These are phyloP conservation scores for Aureobasidium sp. DNA, from an alignment of 2,329 filamentous ascomycete genomes.

Conservation along the genomic window DNA sequence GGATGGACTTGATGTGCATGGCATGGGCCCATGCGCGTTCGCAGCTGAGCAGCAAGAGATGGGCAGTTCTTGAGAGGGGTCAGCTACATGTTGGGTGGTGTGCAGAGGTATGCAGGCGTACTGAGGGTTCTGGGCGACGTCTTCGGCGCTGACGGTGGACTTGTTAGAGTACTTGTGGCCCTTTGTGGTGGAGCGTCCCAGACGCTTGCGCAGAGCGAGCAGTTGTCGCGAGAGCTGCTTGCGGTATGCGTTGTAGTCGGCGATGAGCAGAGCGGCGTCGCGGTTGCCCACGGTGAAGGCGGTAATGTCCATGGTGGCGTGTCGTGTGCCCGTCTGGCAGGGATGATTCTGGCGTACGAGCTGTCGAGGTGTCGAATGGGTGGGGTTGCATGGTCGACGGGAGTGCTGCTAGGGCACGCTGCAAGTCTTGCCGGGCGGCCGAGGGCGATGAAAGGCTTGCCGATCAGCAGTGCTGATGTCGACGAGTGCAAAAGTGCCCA, in stretches of 20 bases:
- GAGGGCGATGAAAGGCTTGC: neutral
- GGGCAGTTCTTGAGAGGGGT: slow-evolving; percentile 51
- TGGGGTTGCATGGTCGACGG: neutral
- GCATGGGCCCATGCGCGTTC: slow-evolving; percentile 94
- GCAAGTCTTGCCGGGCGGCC: neutral
- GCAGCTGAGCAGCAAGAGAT: slow-evolving; percentile 72
- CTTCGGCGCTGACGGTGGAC: slow-evolving; percentile 59
- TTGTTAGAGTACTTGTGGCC: slow-evolving; percentile 76
- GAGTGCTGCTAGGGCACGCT: neutral
- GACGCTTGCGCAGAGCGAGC: slow-evolving; percentile 72
- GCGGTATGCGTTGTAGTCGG: slow-evolving; percentile 82
- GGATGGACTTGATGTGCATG: slow-evolving; percentile 83
- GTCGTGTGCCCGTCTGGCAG: neutral
- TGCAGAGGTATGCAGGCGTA: slow-evolving; percentile 38
- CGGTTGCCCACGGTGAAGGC: slow-evolving; percentile 69
- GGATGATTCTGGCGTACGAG: neutral
- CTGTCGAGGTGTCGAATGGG: neutral
- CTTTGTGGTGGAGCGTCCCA: slow-evolving; percentile 74
- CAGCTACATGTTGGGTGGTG: neutral
- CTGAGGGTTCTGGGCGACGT: slow-evolving; percentile 68
- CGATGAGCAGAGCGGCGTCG: slow-evolving; percentile 75
- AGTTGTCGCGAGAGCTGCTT: slow-evolving; percentile 70
- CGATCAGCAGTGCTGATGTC: neutral
- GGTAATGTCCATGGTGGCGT: slow-evolving; percentile 66
- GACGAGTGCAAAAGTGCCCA: neutral